Evolutionary conservation across 225 moss, liverwort and hornwort species (phyloP).

Genomic region (Physcomitrellopsis africana): DNA sequence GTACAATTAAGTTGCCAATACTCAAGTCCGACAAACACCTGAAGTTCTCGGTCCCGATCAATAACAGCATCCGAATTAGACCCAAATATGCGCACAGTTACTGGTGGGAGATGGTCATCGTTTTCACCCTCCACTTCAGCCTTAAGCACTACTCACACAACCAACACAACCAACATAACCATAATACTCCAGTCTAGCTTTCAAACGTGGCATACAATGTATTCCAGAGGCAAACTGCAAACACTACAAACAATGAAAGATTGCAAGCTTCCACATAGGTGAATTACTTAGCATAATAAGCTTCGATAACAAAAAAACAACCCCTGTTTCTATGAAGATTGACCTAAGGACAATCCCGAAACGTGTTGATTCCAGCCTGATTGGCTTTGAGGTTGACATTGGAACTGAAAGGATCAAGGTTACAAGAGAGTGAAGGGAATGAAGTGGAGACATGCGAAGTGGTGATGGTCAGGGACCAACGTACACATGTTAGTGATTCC

Average conservation of each 20-base stretch:
- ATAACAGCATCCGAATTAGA: slow-evolving; percentile 85
- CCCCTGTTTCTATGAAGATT: background rate
- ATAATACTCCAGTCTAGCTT: background rate
- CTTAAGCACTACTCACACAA: slow-evolving; percentile 71
- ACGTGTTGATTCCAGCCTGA: background rate
- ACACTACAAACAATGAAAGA: no score
- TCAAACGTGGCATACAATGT: background rate
- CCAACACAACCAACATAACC: slow-evolving; percentile 10
- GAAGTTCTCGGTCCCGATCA: slow-evolving; percentile 83
- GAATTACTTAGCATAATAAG: no score
- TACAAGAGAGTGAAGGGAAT: background rate
- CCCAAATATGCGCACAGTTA: slow-evolving; percentile 86
- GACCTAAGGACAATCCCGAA: background rate
- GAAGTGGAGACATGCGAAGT: background rate
- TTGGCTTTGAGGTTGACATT: background rate
- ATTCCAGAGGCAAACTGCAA: background rate
- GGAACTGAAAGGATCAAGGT: background rate
- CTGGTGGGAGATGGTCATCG: slow-evolving; percentile 41
- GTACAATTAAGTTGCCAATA: background rate
- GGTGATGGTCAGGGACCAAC: slow-evolving; percentile 10
- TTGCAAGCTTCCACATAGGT: no score
- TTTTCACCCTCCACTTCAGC: slow-evolving; percentile 63
- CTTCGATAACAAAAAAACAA: background rate
- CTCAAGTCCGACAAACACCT: slow-evolving; percentile 47
- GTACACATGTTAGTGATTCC: slow-evolving; percentile 94